These are phyloP conservation scores for Clitopilus passeckerianus DNA, from an alignment of 768 basidiomycete genomes.

Conservation along the genomic window DNA sequence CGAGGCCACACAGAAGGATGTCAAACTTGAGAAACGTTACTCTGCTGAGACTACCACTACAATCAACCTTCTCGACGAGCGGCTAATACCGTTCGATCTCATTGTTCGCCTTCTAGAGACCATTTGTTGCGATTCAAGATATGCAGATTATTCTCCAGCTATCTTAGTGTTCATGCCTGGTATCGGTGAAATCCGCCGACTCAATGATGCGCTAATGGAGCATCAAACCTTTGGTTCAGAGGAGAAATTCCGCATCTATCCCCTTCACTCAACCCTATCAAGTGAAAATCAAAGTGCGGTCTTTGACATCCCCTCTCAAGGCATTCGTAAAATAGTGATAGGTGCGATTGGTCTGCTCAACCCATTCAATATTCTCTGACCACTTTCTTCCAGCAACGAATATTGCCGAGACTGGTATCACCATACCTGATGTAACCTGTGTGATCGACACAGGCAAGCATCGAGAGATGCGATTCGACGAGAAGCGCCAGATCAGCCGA, in stretches of 20 bases:
- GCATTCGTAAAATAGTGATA: conserved; percentile 90
- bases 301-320: conserved; percentile 80
- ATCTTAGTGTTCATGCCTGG: conserved; percentile 94
- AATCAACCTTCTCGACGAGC: conserved; percentile 82
- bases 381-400: conserved; percentile 60
- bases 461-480: conserved; percentile 95
- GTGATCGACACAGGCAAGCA: conserved; percentile 95
- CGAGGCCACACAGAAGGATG: conserved; percentile 33
- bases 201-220: conserved; percentile 76
- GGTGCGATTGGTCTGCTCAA: conserved; percentile 38
- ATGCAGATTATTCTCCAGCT: conserved; percentile 64
- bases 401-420: conserved; percentile 96
- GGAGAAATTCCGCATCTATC: conserved; percentile 68
- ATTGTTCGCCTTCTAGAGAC: conserved; percentile 79
- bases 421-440: conserved; percentile 96
- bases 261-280: conserved; percentile 89
- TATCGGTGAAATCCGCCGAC: conserved; percentile 84
- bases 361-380: not conserved
- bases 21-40: conserved; percentile 75
- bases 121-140: conserved; percentile 63
- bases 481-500: conserved; percentile 93
- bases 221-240: conserved; percentile 67
- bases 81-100: conserved; percentile 87
- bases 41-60: conserved; percentile 70
- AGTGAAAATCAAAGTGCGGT: conserved; percentile 88